Evolutionary conservation across 83 land plant genomes (phyloP).

Genomic region (Picea engelmannii): DNA sequence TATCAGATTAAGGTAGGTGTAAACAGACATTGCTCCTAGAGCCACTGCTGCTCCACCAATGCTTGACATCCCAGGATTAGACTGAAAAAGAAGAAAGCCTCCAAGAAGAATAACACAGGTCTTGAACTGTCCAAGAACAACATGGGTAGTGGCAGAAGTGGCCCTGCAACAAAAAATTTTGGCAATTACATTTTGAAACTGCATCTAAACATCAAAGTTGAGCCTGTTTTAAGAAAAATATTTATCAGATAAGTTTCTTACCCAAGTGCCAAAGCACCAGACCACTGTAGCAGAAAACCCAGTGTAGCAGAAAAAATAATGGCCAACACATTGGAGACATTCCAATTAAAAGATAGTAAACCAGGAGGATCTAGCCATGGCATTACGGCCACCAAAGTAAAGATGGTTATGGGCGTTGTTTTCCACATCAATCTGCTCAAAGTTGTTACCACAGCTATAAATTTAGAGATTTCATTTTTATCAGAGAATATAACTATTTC

Average conservation of each 20-base stretch:
- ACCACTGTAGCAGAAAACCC: constrained; percentile 93
- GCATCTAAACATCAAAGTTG: not conserved
- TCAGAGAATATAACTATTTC: not conserved
- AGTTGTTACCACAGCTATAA: not conserved
- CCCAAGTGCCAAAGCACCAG: constrained; percentile 97
- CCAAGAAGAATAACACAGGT: constrained; percentile 89
- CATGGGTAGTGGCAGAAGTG: constrained; percentile 89
- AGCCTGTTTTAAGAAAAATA: not conserved
- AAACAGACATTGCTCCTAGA: constrained; percentile 76
- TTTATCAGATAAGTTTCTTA: constrained; percentile 22
- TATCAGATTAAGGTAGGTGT: constrained; percentile 67
- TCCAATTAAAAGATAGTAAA: constrained; percentile 71
- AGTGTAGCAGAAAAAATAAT: constrained; percentile 71
- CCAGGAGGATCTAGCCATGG: constrained; percentile 95
- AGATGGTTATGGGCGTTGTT: constrained; percentile 86
- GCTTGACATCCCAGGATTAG: constrained; percentile 77
- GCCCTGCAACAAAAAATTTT: constrained; percentile 55
- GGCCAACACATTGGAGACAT: constrained; percentile 38
- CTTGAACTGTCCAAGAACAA: constrained; percentile 93
- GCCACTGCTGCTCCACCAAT: constrained; percentile 76
- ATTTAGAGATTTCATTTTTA: not conserved
- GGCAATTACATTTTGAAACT: not conserved
- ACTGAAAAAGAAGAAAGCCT: constrained; percentile 68
- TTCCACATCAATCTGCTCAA: constrained; percentile 90
- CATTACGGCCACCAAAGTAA: constrained; percentile 69